These are phyloP conservation scores for Onygena corvina DNA, from an alignment of 2,329 filamentous ascomycete genomes.

Conservation along the genomic window DNA sequence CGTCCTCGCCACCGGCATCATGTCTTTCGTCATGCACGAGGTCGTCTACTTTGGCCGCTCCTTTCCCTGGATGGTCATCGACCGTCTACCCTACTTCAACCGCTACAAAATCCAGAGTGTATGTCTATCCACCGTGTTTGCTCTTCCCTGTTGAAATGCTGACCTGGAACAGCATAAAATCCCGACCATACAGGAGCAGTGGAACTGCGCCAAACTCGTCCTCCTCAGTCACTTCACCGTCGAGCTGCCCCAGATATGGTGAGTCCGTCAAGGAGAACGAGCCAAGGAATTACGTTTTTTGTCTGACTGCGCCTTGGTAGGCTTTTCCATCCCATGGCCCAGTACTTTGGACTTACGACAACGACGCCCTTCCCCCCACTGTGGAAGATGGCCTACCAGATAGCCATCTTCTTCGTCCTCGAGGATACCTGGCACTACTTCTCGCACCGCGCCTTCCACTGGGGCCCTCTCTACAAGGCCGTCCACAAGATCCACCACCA, in stretches of 20 bases:
- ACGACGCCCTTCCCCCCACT: conserved; percentile 77
- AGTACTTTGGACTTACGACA: conserved; percentile 79
- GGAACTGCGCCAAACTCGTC: conserved; percentile 84
- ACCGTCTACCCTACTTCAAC: conserved; percentile 73
- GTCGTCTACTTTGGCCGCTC: conserved; percentile 84
- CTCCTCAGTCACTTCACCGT: conserved; percentile 94
- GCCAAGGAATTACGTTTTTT: too few relatives aligned
- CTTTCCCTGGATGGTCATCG: conserved; percentile 86
- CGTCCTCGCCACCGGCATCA: conserved; percentile 86
- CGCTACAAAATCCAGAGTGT: conserved; percentile 91
- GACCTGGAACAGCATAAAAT: conserved; percentile 54
- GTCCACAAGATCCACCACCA: conserved; percentile 99
- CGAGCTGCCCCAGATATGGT: conserved; percentile 95
- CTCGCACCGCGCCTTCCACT: conserved; percentile 84
- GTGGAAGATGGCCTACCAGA: conserved; percentile 81
- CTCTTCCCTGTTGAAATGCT: conserved; percentile 11
- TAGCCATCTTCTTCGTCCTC: conserved; percentile 84
- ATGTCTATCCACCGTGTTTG: conserved; percentile 25
- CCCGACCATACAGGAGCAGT: conserved; percentile 85
- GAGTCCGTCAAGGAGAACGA: conserved; percentile 3
- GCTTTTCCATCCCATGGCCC: conserved; percentile 93
- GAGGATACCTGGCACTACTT: conserved; percentile 99
- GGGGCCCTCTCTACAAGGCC: conserved; percentile 85
- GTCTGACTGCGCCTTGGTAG: conserved; percentile 22
- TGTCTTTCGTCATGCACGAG: conserved; percentile 96